phyloP scores from a whole-genome alignment of 371 early-diverging fungal genomes.

The Blakeslea trispora region DNA sequence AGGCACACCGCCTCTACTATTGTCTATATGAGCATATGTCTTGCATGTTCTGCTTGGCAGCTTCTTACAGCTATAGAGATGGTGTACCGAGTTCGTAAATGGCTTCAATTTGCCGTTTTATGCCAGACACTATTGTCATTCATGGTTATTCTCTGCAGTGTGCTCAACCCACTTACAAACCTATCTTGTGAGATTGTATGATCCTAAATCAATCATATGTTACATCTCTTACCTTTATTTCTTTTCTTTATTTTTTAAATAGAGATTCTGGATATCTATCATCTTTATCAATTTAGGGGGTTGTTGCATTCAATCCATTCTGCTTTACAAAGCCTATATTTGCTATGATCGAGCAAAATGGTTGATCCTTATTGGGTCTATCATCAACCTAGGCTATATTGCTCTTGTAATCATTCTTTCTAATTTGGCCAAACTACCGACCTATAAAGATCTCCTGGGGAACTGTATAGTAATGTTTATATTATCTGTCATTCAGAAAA shows the following conservation, averaged over 20 bases:
- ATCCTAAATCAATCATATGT: neutral
- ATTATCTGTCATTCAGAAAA: neutral
- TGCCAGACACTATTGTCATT: slow-evolving; percentile 34
- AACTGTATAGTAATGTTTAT: slow-evolving; percentile 37
- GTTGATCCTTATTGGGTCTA: slow-evolving; percentile 38
- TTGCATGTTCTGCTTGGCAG: slow-evolving; percentile 44
- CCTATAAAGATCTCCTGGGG: slow-evolving; percentile 37
- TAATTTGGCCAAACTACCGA: slow-evolving; percentile 32
- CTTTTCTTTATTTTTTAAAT: neutral
- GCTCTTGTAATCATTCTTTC: slow-evolving; percentile 41
- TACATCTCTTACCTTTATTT: neutral
- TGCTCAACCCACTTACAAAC: slow-evolving; percentile 34
- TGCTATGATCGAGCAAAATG: slow-evolving; percentile 39
- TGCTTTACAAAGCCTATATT: slow-evolving; percentile 51
- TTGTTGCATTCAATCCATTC: slow-evolving; percentile 42
- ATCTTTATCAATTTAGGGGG: slow-evolving; percentile 45
- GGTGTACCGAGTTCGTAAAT: slow-evolving; percentile 28
- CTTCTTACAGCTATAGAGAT: slow-evolving; percentile 25
- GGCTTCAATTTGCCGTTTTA: slow-evolving; percentile 38
- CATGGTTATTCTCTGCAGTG: slow-evolving; percentile 32
- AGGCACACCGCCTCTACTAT: slow-evolving; percentile 28
- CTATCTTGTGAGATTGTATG: slow-evolving; percentile 36
- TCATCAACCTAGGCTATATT: slow-evolving; percentile 43
- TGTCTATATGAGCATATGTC: slow-evolving; percentile 40
- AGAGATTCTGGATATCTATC: slow-evolving; percentile 53